Conservation (phyloP, 495 filamentous ascomycete genomes). For the Penicillium nucicola region DNA sequence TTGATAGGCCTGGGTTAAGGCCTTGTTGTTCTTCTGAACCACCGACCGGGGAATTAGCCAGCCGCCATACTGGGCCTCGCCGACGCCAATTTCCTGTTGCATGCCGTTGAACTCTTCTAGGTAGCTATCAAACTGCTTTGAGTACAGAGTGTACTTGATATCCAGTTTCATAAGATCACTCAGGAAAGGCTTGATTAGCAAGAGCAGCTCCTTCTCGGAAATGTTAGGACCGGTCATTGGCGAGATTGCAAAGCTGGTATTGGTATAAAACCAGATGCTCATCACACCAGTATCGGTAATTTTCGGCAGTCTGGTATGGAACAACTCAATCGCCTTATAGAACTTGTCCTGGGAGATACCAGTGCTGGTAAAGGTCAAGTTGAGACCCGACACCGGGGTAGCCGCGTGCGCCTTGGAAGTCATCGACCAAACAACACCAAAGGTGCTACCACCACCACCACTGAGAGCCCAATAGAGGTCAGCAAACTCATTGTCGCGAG, state of each 20-base stretch:
- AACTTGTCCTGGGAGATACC: conserved; percentile 37
- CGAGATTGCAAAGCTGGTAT: conserved; percentile 42
- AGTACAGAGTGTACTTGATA: conserved; percentile 23
- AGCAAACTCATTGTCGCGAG: conserved; percentile 47
- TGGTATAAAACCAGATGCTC: conserved; percentile 48
- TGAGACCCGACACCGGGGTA: conserved; percentile 26
- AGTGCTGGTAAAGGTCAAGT: conserved; percentile 26
- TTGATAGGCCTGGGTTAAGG: conserved; percentile 34
- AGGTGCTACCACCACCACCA: conserved; percentile 64
- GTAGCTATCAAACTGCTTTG: conserved; percentile 39
- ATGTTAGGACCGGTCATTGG: conserved; percentile 38
- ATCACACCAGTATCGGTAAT: conserved; percentile 54
- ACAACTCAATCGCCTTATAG: conserved; percentile 38
- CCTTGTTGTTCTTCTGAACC: conserved; percentile 47
- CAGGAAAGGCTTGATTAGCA: conserved; percentile 29
- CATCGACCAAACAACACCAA: conserved; percentile 57
- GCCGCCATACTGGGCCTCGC: conserved; percentile 52
- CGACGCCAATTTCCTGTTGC: conserved; percentile 35
- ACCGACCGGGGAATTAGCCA: conserved; percentile 53
- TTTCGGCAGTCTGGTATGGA: conserved; percentile 35
- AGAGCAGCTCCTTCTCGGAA: conserved; percentile 19
- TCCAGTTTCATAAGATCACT: conserved; percentile 24
- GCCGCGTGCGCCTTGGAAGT: conserved; percentile 46
- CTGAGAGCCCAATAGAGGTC: conserved; percentile 69
- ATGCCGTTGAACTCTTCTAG: conserved; percentile 43